These are phyloP conservation scores for Madurella fahalii DNA, from an alignment of 2,329 filamentous ascomycete species.

Conservation along the genomic window DNA sequence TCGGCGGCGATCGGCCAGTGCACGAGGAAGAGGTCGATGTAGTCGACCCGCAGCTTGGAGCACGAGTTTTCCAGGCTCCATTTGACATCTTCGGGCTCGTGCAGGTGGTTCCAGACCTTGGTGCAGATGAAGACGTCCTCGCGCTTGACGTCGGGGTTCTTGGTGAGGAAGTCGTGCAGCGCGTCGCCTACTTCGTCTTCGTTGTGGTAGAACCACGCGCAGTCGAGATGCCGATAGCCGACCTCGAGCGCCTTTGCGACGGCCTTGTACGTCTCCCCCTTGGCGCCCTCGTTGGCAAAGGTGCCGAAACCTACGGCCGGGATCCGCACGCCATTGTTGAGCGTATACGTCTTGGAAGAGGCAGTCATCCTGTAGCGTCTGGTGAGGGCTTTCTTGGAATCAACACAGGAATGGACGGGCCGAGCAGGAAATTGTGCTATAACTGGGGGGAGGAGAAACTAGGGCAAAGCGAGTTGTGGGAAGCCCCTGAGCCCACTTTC, in stretches of 20 bases:
- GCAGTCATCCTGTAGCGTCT: conserved; percentile 9
- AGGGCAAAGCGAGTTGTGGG: neutral
- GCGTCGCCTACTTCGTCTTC: conserved; percentile 57
- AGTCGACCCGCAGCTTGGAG: conserved; percentile 48
- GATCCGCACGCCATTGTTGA: conserved; percentile 53
- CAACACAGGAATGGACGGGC: neutral
- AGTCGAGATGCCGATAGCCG: conserved; percentile 65
- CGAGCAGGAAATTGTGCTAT: neutral
- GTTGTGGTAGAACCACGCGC: conserved; percentile 67
- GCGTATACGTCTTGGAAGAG: conserved; percentile 37
- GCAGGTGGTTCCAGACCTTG: conserved; percentile 67
- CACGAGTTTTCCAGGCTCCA: conserved; percentile 48
- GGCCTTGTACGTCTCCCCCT: conserved; percentile 58
- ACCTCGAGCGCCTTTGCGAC: conserved; percentile 59
- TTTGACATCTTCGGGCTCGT: conserved; percentile 55
- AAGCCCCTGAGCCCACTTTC: conserved; percentile 10
- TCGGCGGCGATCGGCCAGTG: conserved; percentile 46
- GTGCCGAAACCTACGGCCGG: conserved; percentile 63
- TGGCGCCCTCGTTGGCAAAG: conserved; percentile 61
- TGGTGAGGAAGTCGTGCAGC: conserved; percentile 43
- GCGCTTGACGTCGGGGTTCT: conserved; percentile 43
- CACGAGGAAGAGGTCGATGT: conserved; percentile 58
- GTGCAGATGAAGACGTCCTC: conserved; percentile 59
- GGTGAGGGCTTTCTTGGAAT: neutral
- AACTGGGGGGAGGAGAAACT: neutral